phyloP scores from a whole-genome alignment of 202 grass and related monocot species.

The Panicum virgatum region DNA sequence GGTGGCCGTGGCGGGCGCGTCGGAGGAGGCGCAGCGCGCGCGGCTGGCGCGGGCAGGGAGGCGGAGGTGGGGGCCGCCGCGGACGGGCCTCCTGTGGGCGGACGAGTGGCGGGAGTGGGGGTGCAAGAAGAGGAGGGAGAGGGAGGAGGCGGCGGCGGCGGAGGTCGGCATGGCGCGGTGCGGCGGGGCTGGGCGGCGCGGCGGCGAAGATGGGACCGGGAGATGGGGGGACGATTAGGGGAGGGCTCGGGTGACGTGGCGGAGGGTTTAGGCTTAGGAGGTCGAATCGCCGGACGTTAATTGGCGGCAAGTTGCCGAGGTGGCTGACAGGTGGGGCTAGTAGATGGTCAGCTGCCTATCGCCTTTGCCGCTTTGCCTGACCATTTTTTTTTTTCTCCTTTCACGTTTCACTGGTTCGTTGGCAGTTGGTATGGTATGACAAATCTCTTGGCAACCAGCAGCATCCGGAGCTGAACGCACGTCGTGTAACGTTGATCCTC shows the following conservation, averaged over 20 bases:
- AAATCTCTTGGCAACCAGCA: too few relatives aligned
- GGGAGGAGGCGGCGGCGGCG: constrained; percentile 43
- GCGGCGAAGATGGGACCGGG: constrained; percentile 5
- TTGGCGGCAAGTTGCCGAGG: neutral
- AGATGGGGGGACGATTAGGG: neutral
- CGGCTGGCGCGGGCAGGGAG: constrained; percentile 17
- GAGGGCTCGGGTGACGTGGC: constrained; percentile 12
- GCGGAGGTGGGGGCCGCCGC: constrained; percentile 11
- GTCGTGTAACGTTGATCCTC: neutral
- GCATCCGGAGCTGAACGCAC: neutral
- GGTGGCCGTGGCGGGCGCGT: constrained; percentile 30
- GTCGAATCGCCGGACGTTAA: constrained; percentile 32
- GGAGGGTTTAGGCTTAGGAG: constrained; percentile 34
- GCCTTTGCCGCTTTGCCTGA: neutral
- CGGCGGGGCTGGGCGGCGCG: constrained; percentile 31
- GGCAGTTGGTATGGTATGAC: neutral
- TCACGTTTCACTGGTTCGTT: neutral
- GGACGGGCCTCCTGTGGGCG: too few relatives aligned
- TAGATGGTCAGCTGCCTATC: neutral
- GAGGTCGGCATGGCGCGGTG: constrained; percentile 52
- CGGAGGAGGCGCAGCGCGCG: constrained; percentile 49
- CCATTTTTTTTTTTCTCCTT: neutral
- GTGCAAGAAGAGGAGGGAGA: constrained; percentile 60
- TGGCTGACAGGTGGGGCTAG: neutral
- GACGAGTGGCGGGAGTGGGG: constrained; percentile 25